Evolutionary conservation across 1,284 basidiomycete genomes (phyloP), one percentile per base, ranked within the genome.

Genomic region (Apiotrichum domesticum): DNA sequence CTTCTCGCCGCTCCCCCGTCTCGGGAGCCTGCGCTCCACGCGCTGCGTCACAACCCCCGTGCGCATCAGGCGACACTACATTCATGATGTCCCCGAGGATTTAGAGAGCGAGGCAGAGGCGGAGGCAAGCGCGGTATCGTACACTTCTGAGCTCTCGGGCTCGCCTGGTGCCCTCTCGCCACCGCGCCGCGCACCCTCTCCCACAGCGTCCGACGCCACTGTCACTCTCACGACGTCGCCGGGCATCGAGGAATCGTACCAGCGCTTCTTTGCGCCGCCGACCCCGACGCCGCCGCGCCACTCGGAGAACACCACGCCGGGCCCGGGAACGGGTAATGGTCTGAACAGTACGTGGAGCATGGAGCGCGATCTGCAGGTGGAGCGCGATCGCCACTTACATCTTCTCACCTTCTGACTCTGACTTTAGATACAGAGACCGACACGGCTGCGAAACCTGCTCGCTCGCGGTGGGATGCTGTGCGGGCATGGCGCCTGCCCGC

Each of bases 141-240:
- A 43, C 35, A 46, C 52, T 0, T 34, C 34, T 5, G n/a, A 14
- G 3, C 39, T 51, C 15, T 51, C 49, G 11, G 40, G 51, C 5
- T 57, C 56, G 14, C 56, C 56, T 1, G 43, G 43, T 1, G 37
- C 33, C 11, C 34, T 55, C 33, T 47, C 50, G 6, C 40, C 21
- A 9, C 37, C 40, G 47, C 40, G 35, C 11, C 29, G 35, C 15
- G 35, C 40, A 35, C 32, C 47, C 4, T 37, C 37, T 7, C 8
- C 35, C n/a, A 37, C 47, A 3, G 47, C 37, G 3, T 9, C n/a
- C 9, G n/a, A 13, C 4, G 45, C 34, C 46, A 21, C 14, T n/a
- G 41, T 37, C 51, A n/a, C 42, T 6, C 9, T 42, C 14, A 8
- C 10, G 33, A 8, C 15, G 33, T 33, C 33, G 5, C 33, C 42